Evolutionary conservation across 192 early-diverging fungal species (phyloP), one percentile per base, ranked within the genome.

Genomic region (Phlyctochytrium planicorne): DNA sequence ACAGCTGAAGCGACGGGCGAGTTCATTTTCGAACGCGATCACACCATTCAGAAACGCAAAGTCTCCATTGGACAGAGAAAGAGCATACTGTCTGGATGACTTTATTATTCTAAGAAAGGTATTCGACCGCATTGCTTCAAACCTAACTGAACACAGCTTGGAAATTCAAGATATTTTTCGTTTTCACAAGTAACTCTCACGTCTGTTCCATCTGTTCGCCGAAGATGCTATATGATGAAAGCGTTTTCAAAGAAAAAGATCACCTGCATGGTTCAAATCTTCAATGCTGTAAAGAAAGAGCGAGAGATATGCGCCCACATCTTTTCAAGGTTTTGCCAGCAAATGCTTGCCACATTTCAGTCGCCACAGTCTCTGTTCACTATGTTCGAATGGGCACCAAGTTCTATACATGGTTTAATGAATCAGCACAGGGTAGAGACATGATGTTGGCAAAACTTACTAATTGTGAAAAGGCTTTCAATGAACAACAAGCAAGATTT

Each of bases 401-500:
- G 24, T 23, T 52, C 59, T 0, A 25, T 69, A 30, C 59, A 69
- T 27, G 16, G 20, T 20, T 10, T 69, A 0, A 62, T 69, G 68
- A 60, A 52, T 1, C 61, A 62, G 20, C 68, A 69, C 32, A 23
- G 68, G 37, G 40, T 47, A 14, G 40, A 20, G n/a, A n/a, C 20
- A 20, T 20, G 40, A 47, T 47, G 6, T 20, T 14, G 40, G 40
- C 10, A 47, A 47, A 47, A 47, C 40, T 47, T 14, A 47, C 6
- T 47, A 6, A 47, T 14, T 20, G 40, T 47, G 20, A n/a, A n/a
- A 14, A 47, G 40, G 34, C 4, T 30, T 35, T 71, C 10, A 64
- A 30, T 23, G 69, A 71, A 34, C 59, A 71, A 25, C 52, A 64
- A 14, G 84, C 84, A 34, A 82, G 84, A 35, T 84, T 87, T 63